These are phyloP conservation scores for Centrapalus pauciflorus DNA, from an alignment of 129 eudicot genomes.

Conservation along the genomic window DNA sequence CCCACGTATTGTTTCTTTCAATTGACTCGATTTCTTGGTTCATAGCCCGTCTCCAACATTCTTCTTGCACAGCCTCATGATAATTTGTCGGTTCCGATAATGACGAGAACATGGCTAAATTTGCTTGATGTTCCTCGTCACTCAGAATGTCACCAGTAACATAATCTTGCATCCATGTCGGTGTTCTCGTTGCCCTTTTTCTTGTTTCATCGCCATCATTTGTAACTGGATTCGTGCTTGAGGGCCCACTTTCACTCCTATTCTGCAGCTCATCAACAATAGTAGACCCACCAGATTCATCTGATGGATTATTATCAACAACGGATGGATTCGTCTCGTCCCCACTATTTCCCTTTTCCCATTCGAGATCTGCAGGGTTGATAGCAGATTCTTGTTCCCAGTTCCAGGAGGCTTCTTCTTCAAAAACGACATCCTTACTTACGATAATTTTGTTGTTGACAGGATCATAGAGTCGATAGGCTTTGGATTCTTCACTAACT, in stretches of 20 bases:
- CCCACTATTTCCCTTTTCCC: neutral
- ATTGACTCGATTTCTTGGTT: neutral
- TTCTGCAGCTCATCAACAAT: too few species aligned
- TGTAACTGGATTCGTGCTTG: neutral
- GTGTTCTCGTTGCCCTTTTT: neutral
- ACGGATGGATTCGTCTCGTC: neutral
- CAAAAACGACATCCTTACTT: too few species aligned
- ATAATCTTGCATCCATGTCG: slow-evolving; percentile 3
- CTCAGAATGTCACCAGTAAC: neutral
- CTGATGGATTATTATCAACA: too few species aligned
- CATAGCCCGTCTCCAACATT: neutral
- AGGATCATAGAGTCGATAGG: too few species aligned
- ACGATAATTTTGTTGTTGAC: too few species aligned
- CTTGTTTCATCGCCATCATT: neutral
- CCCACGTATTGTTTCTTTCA: neutral
- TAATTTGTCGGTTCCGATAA: neutral
- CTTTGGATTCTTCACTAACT: slow-evolving; percentile 8
- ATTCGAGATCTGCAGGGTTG: neutral
- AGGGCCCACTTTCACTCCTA: neutral
- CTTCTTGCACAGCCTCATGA: too few species aligned
- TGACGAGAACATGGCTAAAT: neutral
- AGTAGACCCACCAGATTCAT: too few species aligned
- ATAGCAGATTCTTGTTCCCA: neutral
- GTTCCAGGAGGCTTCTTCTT: too few species aligned
- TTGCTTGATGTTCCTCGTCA: neutral